Evolutionary conservation across 176 grass and related monocot genomes (phyloP).

Genomic region (Juncus inflexus): DNA sequence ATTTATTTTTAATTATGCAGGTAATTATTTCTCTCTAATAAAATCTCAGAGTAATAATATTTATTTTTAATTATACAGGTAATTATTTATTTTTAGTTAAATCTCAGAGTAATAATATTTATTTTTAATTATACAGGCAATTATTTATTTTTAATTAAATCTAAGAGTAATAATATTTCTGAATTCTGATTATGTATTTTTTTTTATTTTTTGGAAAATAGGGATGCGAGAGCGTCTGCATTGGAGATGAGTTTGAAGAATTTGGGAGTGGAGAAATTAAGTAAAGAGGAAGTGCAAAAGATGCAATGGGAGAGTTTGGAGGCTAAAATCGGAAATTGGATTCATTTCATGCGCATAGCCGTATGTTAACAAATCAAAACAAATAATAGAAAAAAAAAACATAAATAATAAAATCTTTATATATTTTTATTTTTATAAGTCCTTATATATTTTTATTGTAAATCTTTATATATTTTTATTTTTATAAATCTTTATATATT

Average conservation of each 20-base stretch:
- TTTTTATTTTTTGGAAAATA: slow-evolving; percentile 22
- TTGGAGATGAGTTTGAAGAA: slow-evolving; percentile 87
- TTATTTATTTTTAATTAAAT: slow-evolving; percentile 12
- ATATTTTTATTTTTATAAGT: too few relatives aligned
- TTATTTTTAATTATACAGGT: slow-evolving; percentile 98
- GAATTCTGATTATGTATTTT: too few relatives aligned
- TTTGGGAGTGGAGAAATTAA: slow-evolving; percentile 93
- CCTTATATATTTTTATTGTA: too few relatives aligned
- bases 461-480: too few relatives aligned
- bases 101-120: background rate
- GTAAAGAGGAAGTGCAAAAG: slow-evolving; percentile 97
- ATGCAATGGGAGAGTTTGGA: slow-evolving; percentile 91
- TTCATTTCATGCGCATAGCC: slow-evolving; percentile 96
- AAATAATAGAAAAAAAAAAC: too few relatives aligned
- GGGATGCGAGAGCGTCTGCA: slow-evolving; percentile 70
- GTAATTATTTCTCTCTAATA: slow-evolving; percentile 2
- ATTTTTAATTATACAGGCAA: slow-evolving; percentile 11
- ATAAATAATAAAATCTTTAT: too few relatives aligned
- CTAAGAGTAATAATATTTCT: too few relatives aligned
- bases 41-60: too few relatives aligned
- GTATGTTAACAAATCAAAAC: slow-evolving; percentile 47
- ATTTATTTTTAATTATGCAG: slow-evolving; percentile 17
- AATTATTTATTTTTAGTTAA: slow-evolving; percentile 7
- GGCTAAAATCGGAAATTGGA: slow-evolving; percentile 94
- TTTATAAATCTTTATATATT: too few relatives aligned